Conservation (phyloP, 768 basidiomycete genomes). For the Boletus eberwhitei region DNA sequence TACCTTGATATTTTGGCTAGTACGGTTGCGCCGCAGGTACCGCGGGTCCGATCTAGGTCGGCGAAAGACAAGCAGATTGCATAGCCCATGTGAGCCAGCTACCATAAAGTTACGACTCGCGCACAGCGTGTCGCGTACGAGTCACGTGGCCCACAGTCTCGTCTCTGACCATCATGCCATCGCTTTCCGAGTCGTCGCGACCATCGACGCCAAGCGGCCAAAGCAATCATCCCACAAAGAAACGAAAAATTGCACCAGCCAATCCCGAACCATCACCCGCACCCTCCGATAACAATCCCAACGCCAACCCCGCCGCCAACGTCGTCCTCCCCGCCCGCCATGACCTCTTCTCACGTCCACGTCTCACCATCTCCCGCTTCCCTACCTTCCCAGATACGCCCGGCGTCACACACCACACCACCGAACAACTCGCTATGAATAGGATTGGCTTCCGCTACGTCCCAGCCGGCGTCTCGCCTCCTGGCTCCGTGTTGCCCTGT, state of each 20-base stretch:
- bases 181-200: slow-evolving; percentile 31
- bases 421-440: slow-evolving; percentile 70
- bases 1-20: not conserved
- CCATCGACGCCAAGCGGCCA: slow-evolving; percentile 29
- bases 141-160: slow-evolving; percentile 15
- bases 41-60: not conserved
- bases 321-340: slow-evolving; percentile 61
- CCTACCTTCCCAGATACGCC: slow-evolving; percentile 63
- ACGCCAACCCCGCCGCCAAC: slow-evolving; percentile 34
- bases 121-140: not conserved
- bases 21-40: not conserved
- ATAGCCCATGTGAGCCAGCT: too few species aligned
- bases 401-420: slow-evolving; percentile 55
- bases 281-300: slow-evolving; percentile 50
- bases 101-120: too few species aligned
- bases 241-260: slow-evolving; percentile 54
- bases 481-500: slow-evolving; percentile 57
- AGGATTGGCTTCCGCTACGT: slow-evolving; percentile 77
- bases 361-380: slow-evolving; percentile 70
- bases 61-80: too few species aligned
- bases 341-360: slow-evolving; percentile 67
- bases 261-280: slow-evolving; percentile 48
- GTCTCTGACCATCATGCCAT: slow-evolving; percentile 6
- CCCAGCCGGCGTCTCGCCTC: slow-evolving; percentile 70
- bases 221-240: slow-evolving; percentile 27